phyloP scores from a whole-genome alignment of 306 rosid genomes.

The Prunus davidiana region DNA sequence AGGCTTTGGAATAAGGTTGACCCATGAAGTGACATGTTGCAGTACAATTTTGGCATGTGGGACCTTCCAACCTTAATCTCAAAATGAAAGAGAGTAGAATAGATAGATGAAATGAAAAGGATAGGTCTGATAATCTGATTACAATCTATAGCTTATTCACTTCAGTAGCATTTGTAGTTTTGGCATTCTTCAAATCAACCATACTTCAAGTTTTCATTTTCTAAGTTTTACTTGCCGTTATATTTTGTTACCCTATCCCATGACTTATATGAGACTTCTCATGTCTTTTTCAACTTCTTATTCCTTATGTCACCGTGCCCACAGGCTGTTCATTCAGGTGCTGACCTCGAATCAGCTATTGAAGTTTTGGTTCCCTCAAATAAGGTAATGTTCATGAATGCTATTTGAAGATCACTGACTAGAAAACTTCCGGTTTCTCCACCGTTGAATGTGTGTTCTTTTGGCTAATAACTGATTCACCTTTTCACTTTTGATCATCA shows the following conservation, averaged over 20 bases:
- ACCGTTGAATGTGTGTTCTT: neutral
- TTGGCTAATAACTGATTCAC: neutral
- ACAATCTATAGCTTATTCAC: neutral
- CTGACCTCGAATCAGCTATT: constrained; percentile 34
- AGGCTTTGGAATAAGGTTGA: neutral
- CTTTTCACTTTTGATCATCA: constrained; percentile 13
- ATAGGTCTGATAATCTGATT: neutral
- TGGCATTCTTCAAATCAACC: neutral
- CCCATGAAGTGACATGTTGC: neutral
- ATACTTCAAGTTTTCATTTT: neutral
- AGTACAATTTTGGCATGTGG: neutral
- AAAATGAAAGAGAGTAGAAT: neutral
- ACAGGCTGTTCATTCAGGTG: constrained; percentile 40
- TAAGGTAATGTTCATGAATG: constrained; percentile 22
- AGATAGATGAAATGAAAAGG: neutral
- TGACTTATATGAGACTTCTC: neutral
- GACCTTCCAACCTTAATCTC: neutral
- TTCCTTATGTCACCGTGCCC: neutral
- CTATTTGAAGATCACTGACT: neutral
- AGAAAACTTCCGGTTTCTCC: neutral
- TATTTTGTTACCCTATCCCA: too few species aligned
- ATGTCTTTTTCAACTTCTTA: neutral
- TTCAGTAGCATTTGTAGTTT: neutral
- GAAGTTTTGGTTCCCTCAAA: constrained; percentile 24
- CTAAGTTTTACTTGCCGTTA: neutral